phyloP scores from a whole-genome alignment of 768 basidiomycete genomes.

The Psilocybe sp. region DNA sequence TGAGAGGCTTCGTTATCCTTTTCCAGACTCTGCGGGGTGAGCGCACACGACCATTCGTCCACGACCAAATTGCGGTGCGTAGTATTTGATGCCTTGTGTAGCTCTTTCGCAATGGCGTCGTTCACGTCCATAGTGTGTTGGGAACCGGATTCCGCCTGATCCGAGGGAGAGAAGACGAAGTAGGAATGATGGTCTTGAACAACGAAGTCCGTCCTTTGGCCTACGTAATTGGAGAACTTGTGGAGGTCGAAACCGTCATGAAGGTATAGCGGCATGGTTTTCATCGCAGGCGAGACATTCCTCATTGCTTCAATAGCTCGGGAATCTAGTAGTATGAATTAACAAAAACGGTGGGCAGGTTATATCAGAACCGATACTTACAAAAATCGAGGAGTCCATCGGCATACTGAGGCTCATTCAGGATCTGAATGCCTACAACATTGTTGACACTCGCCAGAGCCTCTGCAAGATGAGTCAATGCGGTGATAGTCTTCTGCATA shows the following conservation, averaged over 20 bases:
- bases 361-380: constrained; percentile 25
- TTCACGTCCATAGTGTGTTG: constrained; percentile 54
- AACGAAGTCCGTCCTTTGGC: constrained; percentile 54
- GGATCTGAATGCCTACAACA: constrained; percentile 58
- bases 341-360: neutral
- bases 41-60: constrained; percentile 80
- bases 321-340: constrained; percentile 35
- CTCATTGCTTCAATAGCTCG: constrained; percentile 49
- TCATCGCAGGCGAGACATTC: constrained; percentile 29
- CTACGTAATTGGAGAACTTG: constrained; percentile 47
- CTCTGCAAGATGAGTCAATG: constrained; percentile 43
- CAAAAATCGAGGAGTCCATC: constrained; percentile 43
- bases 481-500: constrained; percentile 49
- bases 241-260: constrained; percentile 66
- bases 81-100: constrained; percentile 20
- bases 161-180: constrained; percentile 60
- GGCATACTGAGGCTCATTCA: constrained; percentile 57
- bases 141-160: constrained; percentile 46
- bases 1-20: constrained; percentile 40
- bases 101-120: constrained; percentile 33
- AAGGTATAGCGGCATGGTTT: constrained; percentile 58
- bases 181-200: constrained; percentile 76
- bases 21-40: constrained; percentile 59
- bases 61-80: constrained; percentile 57
- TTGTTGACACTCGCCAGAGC: constrained; percentile 44